These are phyloP conservation scores for Cardiospermum halicacabum DNA, from an alignment of 345 rosid genomes.

Conservation along the genomic window DNA sequence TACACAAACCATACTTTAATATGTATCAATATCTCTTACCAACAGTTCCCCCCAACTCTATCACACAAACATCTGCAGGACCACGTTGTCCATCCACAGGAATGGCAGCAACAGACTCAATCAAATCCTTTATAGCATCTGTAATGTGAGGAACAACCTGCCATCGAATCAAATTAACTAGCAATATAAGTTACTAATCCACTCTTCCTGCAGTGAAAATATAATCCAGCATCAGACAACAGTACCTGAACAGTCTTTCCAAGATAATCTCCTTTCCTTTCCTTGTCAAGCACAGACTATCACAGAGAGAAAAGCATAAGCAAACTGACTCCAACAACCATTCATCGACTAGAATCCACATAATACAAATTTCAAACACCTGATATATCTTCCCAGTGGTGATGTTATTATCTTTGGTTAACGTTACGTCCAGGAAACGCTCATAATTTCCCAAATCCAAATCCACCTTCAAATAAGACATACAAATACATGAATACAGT, in stretches of 20 bases:
- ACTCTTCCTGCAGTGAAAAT: constrained; percentile 4
- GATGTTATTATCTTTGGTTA: constrained; percentile 85
- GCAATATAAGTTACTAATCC: not conserved
- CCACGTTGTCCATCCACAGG: constrained; percentile 94
- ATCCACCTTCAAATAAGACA: constrained; percentile 57
- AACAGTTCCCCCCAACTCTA: constrained; percentile 97
- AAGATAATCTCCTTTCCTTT: constrained; percentile 80
- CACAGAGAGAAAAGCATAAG: not conserved
- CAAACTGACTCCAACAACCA: constrained; percentile 6
- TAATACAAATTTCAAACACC: constrained; percentile 38
- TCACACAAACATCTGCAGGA: constrained; percentile 90
- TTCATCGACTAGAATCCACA: not conserved
- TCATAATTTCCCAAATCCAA: constrained; percentile 96
- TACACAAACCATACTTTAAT: not conserved
- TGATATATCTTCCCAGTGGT: constrained; percentile 97
- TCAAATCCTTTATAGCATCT: constrained; percentile 91
- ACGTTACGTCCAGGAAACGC: constrained; percentile 82
- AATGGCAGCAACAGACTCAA: constrained; percentile 57
- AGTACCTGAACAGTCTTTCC: constrained; percentile 94
- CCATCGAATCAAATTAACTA: constrained; percentile 11
- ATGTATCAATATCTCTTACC: constrained; percentile 47
- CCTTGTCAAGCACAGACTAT: constrained; percentile 90
- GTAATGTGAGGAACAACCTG: constrained; percentile 98
- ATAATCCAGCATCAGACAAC: not conserved
- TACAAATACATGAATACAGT: not conserved